phyloP scores from a whole-genome alignment of 2,329 filamentous ascomycete genomes.

The Cyphellophora attinorum region DNA sequence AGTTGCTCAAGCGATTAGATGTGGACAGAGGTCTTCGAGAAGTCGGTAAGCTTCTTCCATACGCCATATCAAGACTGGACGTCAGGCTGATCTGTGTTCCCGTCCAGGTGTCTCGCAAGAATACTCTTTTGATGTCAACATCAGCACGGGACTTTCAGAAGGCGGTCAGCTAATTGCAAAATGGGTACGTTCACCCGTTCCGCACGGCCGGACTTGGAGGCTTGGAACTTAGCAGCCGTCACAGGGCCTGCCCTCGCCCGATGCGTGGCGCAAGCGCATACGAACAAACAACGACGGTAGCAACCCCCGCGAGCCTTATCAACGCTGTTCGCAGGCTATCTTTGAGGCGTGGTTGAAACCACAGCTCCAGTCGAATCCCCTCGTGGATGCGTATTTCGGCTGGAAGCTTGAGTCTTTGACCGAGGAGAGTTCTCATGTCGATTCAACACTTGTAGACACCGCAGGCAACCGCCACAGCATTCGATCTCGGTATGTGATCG shows the following conservation, averaged over 20 bases:
- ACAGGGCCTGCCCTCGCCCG: constrained; percentile 8
- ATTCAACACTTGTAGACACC: constrained; percentile 12
- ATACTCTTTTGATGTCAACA: constrained; percentile 8
- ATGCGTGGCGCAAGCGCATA: constrained; percentile 16
- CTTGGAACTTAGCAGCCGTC: neutral
- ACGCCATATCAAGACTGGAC: too few species aligned
- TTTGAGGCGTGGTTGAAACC: constrained; percentile 27
- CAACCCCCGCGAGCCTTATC: constrained; percentile 22
- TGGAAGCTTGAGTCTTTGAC: constrained; percentile 17
- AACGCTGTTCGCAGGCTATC: constrained; percentile 24
- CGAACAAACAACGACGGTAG: constrained; percentile 23
- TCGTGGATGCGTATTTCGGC: constrained; percentile 21
- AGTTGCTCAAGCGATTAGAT: constrained; percentile 18
- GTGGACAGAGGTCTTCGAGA: constrained; percentile 6
- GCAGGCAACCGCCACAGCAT: constrained; percentile 16
- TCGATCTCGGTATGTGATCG: constrained; percentile 18
- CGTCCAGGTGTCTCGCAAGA: constrained; percentile 6
- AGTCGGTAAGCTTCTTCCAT: constrained; percentile 5
- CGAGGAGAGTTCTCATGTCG: constrained; percentile 15
- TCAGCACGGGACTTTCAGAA: constrained; percentile 7
- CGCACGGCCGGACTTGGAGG: neutral
- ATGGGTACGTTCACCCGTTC: constrained; percentile 7
- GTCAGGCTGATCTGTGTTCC: too few species aligned
- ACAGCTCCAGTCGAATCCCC: constrained; percentile 14
- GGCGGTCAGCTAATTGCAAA: constrained; percentile 6